Conservation (phyloP, 2,329 filamentous ascomycete genomes). For the Hortaea werneckii region DNA sequence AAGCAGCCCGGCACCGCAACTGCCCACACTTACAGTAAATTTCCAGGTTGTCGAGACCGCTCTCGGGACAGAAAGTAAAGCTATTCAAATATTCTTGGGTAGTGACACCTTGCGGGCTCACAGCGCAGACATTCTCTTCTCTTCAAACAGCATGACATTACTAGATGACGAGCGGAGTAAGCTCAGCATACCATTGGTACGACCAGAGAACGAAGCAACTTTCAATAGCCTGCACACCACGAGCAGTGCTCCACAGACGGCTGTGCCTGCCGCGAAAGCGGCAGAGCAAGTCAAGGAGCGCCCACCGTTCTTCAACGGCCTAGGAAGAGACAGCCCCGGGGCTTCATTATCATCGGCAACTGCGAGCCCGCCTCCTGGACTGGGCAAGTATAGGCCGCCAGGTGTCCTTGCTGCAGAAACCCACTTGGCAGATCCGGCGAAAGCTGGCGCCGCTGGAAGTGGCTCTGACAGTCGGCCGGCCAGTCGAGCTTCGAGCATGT, state of each 20-base stretch:
- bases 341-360: constrained; percentile 13
- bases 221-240: constrained; percentile 69
- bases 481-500: constrained; percentile 13
- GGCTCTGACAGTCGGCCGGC: constrained; percentile 16
- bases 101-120: constrained; percentile 79
- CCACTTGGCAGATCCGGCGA: constrained; percentile 9
- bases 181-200: constrained; percentile 80
- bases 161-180: constrained; percentile 81
- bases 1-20: constrained; percentile 61
- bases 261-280: neutral
- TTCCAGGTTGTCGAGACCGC: constrained; percentile 59
- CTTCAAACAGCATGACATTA: constrained; percentile 77
- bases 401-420: constrained; percentile 16
- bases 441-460: constrained; percentile 13
- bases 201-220: constrained; percentile 72
- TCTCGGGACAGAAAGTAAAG: constrained; percentile 41
- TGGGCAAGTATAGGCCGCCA: constrained; percentile 19
- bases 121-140: constrained; percentile 84
- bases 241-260: constrained; percentile 15
- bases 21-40: constrained; percentile 69
- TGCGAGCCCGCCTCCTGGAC: constrained; percentile 16
- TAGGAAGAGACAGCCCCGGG: constrained; percentile 20
- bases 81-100: constrained; percentile 78
- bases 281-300: constrained; percentile 7
- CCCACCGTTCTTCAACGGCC: constrained; percentile 22